Evolutionary conservation across 2,329 filamentous ascomycete genomes (phyloP).

Genomic region (Fusarium domesticum): DNA sequence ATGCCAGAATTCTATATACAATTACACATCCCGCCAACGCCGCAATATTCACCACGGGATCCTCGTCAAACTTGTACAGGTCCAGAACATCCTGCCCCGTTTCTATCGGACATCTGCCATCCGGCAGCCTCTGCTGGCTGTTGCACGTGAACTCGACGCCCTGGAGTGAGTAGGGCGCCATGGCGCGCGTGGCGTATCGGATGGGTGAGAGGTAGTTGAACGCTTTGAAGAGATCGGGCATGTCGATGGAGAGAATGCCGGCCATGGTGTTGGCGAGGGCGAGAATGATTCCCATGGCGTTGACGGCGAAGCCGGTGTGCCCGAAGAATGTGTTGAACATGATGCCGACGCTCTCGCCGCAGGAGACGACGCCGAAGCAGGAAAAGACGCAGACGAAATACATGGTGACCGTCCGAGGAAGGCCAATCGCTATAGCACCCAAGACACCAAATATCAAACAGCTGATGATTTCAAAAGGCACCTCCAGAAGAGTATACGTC

Average conservation of each 20-base stretch:
- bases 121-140: constrained; percentile 53
- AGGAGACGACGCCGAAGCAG: constrained; percentile 70
- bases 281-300: constrained; percentile 66
- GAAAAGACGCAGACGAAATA: constrained; percentile 68
- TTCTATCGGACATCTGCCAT: constrained; percentile 62
- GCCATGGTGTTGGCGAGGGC: constrained; percentile 69
- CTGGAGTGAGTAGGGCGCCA: constrained; percentile 63
- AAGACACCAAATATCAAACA: constrained; percentile 65
- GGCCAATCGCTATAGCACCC: constrained; percentile 60
- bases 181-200: constrained; percentile 64
- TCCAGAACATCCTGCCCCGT: constrained; percentile 65
- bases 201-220: constrained; percentile 72
- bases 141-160: constrained; percentile 63
- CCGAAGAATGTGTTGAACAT: constrained; percentile 75
- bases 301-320: constrained; percentile 74
- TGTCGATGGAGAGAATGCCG: constrained; percentile 67
- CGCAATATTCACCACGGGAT: constrained; percentile 59
- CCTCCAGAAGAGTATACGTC: constrained; percentile 66
- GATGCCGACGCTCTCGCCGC: constrained; percentile 73
- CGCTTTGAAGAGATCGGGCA: constrained; percentile 62
- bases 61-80: constrained; percentile 63
- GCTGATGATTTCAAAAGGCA: constrained; percentile 68
- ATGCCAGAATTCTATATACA: constrained; percentile 63
- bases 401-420: constrained; percentile 60
- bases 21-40: constrained; percentile 62